A percentile compares a stretch with the other conserved stretches of the same genome.
Conservation (phyloP, 179 eudicot genomes). For the Corrigiola litoralis region DNA sequence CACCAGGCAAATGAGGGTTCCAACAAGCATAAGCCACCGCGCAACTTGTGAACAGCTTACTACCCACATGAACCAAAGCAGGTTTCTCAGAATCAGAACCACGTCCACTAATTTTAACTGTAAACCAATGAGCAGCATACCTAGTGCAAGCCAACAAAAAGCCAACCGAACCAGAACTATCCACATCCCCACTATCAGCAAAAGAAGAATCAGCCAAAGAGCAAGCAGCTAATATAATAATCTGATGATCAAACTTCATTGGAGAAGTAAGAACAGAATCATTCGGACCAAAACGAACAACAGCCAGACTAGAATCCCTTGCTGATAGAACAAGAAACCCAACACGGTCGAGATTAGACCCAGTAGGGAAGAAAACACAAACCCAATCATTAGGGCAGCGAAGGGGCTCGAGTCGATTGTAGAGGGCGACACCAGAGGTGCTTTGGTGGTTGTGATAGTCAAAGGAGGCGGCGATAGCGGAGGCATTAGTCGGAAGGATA, state of each 20-base stretch:
- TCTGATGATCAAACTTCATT: conserved; percentile 16
- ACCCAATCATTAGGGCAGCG: conserved; percentile 18
- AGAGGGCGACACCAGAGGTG: not conserved
- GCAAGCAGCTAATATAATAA: conserved; percentile 21
- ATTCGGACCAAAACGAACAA: conserved; percentile 11
- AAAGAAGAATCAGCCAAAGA: not conserved
- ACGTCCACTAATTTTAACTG: conserved; percentile 19
- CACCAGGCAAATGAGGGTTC: conserved; percentile 28
- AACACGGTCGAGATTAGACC: conserved; percentile 25
- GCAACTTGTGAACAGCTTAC: conserved; percentile 26
- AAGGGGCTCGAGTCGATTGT: conserved; percentile 26
- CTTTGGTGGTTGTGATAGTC: not conserved
- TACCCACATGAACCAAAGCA: conserved; percentile 20
- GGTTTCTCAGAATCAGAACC: conserved; percentile 17
- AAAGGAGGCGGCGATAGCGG: conserved; percentile 9
- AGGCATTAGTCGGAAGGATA: not conserved
- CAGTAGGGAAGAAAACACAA: conserved; percentile 25
- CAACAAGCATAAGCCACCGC: conserved; percentile 30
- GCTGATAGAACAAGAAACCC: conserved; percentile 24
- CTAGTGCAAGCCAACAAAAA: conserved; percentile 23
- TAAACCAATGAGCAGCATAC: conserved; percentile 32
- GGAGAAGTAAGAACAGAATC: conserved; percentile 15
- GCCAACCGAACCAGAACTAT: conserved; percentile 18
- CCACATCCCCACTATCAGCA: conserved; percentile 7
- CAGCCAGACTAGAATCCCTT: conserved; percentile 14